Evolutionary conservation across 768 basidiomycete species (phyloP).

Genomic region (Tulasnella sp.): DNA sequence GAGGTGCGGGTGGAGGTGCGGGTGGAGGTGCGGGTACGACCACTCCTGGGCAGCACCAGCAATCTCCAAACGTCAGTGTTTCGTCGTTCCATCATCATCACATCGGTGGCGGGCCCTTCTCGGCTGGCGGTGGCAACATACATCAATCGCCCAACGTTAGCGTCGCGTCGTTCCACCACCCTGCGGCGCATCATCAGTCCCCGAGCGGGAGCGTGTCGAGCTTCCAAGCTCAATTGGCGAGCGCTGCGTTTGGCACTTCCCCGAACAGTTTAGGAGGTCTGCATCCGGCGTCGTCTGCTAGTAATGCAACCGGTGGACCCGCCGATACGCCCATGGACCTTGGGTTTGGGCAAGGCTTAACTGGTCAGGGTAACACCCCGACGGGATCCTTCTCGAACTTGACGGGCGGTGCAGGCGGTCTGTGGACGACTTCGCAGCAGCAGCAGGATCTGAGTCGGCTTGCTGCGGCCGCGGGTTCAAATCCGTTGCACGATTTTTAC

Average conservation of each 20-base stretch:
- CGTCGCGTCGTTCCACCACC: constrained; percentile 21
- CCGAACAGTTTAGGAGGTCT: neutral
- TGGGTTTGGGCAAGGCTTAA: neutral
- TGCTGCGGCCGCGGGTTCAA: neutral
- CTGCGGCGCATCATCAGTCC: neutral
- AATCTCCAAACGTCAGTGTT: constrained; percentile 18
- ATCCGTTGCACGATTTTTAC: neutral
- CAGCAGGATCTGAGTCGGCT: neutral
- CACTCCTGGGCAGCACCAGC: neutral
- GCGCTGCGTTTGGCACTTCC: neutral
- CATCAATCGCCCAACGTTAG: constrained; percentile 23
- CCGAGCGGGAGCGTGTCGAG: constrained; percentile 20
- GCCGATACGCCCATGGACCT: constrained; percentile 5
- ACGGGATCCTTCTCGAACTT: constrained; percentile 8
- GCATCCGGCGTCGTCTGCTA: neutral
- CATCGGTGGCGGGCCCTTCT: neutral
- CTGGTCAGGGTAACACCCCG: constrained; percentile 7
- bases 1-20: no score
- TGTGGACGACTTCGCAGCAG: constrained; percentile 3
- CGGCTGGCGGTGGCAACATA: no score
- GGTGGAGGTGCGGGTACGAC: neutral
- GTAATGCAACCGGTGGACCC: neutral
- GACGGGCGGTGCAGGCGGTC: neutral
- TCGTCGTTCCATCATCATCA: constrained; percentile 11
- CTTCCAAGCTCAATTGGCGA: neutral